Conservation (phyloP, 179 eudicot species). For the Heliamphora pulchella region DNA sequence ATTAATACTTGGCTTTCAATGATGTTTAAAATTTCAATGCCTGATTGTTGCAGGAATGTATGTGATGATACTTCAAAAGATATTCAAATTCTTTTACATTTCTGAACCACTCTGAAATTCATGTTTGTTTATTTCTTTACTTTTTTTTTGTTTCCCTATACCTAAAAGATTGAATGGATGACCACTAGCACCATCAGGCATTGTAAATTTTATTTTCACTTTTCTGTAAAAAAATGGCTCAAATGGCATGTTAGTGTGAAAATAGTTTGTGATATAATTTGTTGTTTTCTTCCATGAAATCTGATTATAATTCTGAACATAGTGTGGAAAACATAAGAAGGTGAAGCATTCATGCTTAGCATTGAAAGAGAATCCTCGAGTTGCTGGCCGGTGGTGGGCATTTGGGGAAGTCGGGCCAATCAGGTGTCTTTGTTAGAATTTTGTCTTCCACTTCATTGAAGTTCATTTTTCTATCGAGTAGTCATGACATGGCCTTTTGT, state of each 20-base stretch:
- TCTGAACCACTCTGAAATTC: background rate
- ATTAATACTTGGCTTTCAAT: background rate
- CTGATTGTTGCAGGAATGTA: background rate
- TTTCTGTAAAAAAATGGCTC: background rate
- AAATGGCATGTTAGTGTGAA: background rate
- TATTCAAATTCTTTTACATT: background rate
- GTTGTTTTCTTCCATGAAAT: background rate
- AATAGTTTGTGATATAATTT: background rate
- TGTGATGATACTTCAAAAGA: background rate
- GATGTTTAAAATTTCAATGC: conserved; percentile 1
- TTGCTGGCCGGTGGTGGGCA: background rate
- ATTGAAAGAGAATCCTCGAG: background rate
- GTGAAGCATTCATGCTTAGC: background rate
- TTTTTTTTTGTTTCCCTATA: background rate
- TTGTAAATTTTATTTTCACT: background rate
- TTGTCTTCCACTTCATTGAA: background rate
- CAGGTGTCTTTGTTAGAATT: background rate
- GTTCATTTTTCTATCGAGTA: background rate
- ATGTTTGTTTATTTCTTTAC: background rate
- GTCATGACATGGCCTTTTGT: background rate
- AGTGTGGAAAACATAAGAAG: background rate
- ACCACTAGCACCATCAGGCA: background rate
- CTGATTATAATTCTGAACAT: background rate
- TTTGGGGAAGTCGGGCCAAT: too few species aligned
- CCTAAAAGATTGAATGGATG: background rate